Evolutionary conservation across 306 rosid species (phyloP).

Genomic region (Luffa aegyptiaca): DNA sequence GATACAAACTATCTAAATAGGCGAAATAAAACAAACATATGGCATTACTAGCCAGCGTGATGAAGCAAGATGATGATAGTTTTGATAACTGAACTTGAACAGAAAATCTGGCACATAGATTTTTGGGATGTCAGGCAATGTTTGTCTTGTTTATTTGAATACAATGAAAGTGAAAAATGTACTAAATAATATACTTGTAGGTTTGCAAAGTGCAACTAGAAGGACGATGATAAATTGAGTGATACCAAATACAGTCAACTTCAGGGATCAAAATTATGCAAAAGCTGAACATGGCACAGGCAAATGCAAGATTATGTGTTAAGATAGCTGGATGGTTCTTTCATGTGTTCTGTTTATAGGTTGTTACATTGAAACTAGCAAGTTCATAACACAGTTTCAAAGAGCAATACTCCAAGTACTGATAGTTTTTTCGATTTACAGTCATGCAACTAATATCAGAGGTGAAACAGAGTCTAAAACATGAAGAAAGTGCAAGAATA

Average conservation of each 20-base stretch:
- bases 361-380: background rate
- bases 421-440: background rate
- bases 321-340: background rate
- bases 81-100: background rate
- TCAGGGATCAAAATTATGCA: background rate
- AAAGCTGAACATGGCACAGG: background rate
- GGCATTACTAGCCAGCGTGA: background rate
- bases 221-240: background rate
- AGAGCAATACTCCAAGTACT: background rate
- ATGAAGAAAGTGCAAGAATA: slow-evolving; percentile 2
- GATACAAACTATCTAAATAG: background rate
- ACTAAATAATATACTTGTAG: background rate
- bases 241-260: background rate
- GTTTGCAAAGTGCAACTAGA: background rate
- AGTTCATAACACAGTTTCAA: background rate
- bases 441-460: background rate
- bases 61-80: background rate
- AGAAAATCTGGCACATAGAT: background rate
- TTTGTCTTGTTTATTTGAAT: background rate
- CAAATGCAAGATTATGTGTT: background rate
- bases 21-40: background rate
- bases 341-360: background rate
- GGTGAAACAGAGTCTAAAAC: slow-evolving; percentile 2
- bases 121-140: background rate
- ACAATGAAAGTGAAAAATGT: background rate